phyloP scores from a whole-genome alignment of 352 stramenopile genomes.

The Pythium phragmitis region DNA sequence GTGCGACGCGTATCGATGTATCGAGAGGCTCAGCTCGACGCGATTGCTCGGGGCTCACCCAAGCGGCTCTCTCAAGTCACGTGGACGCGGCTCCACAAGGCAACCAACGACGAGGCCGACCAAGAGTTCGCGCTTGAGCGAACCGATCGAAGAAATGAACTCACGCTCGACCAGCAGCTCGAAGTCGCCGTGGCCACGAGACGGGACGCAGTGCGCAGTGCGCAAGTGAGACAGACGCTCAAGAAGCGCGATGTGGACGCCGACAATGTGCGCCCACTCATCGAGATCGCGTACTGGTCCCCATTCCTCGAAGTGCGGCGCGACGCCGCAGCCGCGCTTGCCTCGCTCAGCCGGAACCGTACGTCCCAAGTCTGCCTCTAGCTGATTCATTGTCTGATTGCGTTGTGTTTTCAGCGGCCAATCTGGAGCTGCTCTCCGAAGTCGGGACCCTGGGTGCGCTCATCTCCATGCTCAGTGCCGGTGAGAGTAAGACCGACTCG shows the following conservation, averaged over 20 bases:
- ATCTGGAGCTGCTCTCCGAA: slow-evolving; percentile 66
- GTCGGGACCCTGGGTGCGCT: slow-evolving; percentile 70
- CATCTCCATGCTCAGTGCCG: slow-evolving; percentile 65
- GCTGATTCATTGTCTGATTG: background rate
- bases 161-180: slow-evolving; percentile 25
- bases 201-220: slow-evolving; percentile 25
- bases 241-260: slow-evolving; percentile 57
- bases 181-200: slow-evolving; percentile 11
- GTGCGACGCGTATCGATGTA: slow-evolving; percentile 3
- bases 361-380: background rate
- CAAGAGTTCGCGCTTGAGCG: slow-evolving; percentile 6
- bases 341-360: slow-evolving; percentile 76
- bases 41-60: slow-evolving; percentile 20
- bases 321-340: slow-evolving; percentile 71
- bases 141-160: slow-evolving; percentile 11
- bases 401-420: slow-evolving; percentile 35
- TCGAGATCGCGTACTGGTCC: slow-evolving; percentile 89
- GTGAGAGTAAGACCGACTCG: slow-evolving; percentile 51
- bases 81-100: slow-evolving; percentile 28
- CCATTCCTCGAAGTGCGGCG: slow-evolving; percentile 78
- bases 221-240: slow-evolving; percentile 23
- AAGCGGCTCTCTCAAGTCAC: slow-evolving; percentile 28
- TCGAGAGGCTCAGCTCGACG: slow-evolving; percentile 25
- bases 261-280: slow-evolving; percentile 68
- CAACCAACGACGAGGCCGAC: slow-evolving; percentile 2